A percentile compares a stretch with the other conserved stretches of the same genome.
Conservation (phyloP, 768 basidiomycete species). For the Terana coerulea region DNA sequence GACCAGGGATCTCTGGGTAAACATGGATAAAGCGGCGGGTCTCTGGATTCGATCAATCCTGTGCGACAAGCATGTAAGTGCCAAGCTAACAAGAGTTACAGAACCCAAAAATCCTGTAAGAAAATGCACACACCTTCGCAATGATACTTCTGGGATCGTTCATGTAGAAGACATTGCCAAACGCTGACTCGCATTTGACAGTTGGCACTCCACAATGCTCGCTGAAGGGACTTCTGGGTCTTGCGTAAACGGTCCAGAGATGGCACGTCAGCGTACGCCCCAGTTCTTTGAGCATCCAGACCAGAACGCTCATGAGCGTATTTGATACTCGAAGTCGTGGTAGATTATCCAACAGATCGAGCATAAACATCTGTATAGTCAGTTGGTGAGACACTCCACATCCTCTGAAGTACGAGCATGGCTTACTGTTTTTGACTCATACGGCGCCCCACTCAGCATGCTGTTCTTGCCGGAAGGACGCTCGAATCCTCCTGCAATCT, state of each 20-base stretch:
- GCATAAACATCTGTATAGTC: neutral
- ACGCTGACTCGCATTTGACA: neutral
- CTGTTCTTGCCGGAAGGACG: too few relatives aligned
- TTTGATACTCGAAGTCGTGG: neutral
- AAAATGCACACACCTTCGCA: conserved; percentile 3
- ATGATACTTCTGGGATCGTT: neutral
- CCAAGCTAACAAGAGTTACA: too few relatives aligned
- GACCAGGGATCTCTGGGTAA: conserved; percentile 13
- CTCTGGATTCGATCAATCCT: conserved; percentile 18
- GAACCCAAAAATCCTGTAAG: too few relatives aligned
- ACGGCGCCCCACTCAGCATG: neutral
- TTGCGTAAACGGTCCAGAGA: neutral
- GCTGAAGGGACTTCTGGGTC: neutral
- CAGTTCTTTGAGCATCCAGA: neutral
- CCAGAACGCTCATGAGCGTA: neutral
- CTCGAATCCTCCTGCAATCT: too few relatives aligned
- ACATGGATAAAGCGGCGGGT: conserved; percentile 11
- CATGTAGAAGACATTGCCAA: neutral
- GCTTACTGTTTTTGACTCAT: neutral
- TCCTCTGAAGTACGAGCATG: too few relatives aligned
- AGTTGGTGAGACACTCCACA: neutral
- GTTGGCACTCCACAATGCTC: neutral
- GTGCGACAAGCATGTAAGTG: too few relatives aligned
- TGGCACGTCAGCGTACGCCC: neutral
- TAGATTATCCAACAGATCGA: neutral